These are phyloP conservation scores for Talaromyces sp. DNA, from an alignment of 2,329 filamentous ascomycete genomes.

Conservation along the genomic window DNA sequence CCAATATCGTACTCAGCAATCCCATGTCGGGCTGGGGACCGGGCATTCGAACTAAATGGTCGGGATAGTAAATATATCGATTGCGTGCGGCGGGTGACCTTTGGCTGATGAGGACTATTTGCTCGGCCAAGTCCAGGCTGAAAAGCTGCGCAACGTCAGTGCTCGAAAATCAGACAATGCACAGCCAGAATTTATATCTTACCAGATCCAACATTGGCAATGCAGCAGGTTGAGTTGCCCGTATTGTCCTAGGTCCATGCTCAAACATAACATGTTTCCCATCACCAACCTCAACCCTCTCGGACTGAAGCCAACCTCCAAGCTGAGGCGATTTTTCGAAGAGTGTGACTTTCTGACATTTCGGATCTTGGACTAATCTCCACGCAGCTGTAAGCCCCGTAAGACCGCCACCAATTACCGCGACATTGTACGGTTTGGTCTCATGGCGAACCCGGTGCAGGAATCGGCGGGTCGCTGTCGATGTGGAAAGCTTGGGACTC, in stretches of 20 bases:
- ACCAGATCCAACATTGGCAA: conserved; percentile 70
- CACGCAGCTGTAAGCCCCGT: conserved; percentile 77
- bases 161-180: not conserved
- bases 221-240: conserved; percentile 57
- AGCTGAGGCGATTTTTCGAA: conserved; percentile 69
- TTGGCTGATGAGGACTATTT: conserved; percentile 55
- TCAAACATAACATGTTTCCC: conserved; percentile 72
- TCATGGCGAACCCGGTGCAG: conserved; percentile 20
- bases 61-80: conserved; percentile 84
- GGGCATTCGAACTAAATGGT: conserved; percentile 68
- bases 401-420: conserved; percentile 76
- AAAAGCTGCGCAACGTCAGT: conserved; percentile 47
- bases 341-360: conserved; percentile 68
- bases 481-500: conserved; percentile 11
- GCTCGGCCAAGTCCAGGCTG: conserved; percentile 54
- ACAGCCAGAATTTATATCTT: conserved; percentile 20
- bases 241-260: conserved; percentile 74
- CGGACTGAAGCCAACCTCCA: conserved; percentile 81
- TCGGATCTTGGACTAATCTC: conserved; percentile 68
- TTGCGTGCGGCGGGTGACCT: conserved; percentile 54
- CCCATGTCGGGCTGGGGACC: conserved; percentile 34
- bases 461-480: conserved; percentile 18
- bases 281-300: conserved; percentile 55
- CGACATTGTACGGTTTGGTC: conserved; percentile 47
- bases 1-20: conserved; percentile 26